phyloP scores from a whole-genome alignment of 306 rosid species.

The Lablab purpureus region DNA sequence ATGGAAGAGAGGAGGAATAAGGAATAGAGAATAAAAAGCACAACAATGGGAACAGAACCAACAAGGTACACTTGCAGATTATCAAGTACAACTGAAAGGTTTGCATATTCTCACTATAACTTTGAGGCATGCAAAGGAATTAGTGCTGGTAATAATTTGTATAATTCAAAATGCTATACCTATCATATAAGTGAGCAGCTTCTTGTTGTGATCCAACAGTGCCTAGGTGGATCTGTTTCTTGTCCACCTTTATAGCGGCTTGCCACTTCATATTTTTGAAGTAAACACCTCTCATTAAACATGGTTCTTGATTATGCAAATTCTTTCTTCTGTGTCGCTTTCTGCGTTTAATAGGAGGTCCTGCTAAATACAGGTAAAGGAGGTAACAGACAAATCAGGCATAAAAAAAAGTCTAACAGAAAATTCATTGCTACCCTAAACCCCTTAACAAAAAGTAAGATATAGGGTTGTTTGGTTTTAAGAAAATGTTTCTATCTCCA shows the following conservation, averaged over 20 bases:
- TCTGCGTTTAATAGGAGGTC: slow-evolving; percentile 85
- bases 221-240: slow-evolving; percentile 96
- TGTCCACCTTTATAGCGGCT: slow-evolving; percentile 96
- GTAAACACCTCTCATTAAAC: slow-evolving; percentile 91
- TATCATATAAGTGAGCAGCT: slow-evolving; percentile 92
- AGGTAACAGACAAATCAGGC: not conserved
- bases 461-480: not conserved
- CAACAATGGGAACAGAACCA: slow-evolving; percentile 7
- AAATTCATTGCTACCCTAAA: not conserved
- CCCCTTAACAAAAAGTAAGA: not conserved
- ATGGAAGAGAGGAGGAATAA: slow-evolving; percentile 13
- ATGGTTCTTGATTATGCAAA: slow-evolving; percentile 75
- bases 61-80: not conserved
- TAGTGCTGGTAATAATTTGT: not conserved
- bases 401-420: not conserved
- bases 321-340: slow-evolving; percentile 86
- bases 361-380: slow-evolving; percentile 51
- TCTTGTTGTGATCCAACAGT: slow-evolving; percentile 95
- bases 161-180: slow-evolving; percentile 55
- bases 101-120: slow-evolving; percentile 7
- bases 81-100: slow-evolving; percentile 27
- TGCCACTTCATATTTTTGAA: slow-evolving; percentile 98
- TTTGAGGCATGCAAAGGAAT: slow-evolving; percentile 19
- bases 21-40: not conserved
- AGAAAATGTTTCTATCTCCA: not conserved